Evolutionary conservation across 495 filamentous ascomycete genomes (phyloP).

Genomic region (Trichoderma reesei): DNA sequence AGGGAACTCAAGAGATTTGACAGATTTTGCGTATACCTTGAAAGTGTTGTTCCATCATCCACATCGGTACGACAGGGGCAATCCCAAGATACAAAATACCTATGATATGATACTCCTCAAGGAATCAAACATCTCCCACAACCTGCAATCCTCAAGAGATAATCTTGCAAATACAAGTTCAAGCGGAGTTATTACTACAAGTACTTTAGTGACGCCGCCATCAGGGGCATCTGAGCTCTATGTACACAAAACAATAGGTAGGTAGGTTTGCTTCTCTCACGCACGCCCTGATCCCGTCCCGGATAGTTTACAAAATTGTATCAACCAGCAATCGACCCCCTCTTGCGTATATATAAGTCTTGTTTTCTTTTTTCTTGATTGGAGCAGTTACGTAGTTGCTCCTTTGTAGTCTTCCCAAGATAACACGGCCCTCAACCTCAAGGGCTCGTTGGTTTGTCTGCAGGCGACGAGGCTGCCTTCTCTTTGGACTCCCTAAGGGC

Average conservation of each 20-base stretch:
- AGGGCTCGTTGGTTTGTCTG: not conserved
- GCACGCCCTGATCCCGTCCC: not conserved
- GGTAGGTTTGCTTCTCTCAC: not conserved
- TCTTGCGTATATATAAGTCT: not conserved
- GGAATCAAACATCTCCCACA: not conserved
- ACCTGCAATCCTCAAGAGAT: not conserved
- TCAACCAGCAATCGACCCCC: not conserved
- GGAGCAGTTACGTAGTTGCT: not conserved
- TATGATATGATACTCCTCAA: no score
- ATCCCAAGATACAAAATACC: no score
- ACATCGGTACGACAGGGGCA: no score
- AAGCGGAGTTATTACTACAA: slow-evolving; percentile 5
- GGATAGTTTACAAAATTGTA: not conserved
- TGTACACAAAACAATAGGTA: not conserved
- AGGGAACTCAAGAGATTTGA: no score
- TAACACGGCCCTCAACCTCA: not conserved
- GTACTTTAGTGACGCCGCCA: not conserved
- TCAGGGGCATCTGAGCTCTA: not conserved
- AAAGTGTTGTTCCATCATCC: no score
- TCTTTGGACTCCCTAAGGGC: not conserved
- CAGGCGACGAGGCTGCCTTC: not conserved
- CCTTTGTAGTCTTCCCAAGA: not conserved
- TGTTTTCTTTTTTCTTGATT: not conserved
- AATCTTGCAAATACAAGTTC: not conserved
- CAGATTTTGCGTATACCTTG: no score